Evolutionary conservation across 2,329 filamentous ascomycete species (phyloP), one percentile per base, ranked within the genome.

Genomic region (Grosmannia serpens): DNA sequence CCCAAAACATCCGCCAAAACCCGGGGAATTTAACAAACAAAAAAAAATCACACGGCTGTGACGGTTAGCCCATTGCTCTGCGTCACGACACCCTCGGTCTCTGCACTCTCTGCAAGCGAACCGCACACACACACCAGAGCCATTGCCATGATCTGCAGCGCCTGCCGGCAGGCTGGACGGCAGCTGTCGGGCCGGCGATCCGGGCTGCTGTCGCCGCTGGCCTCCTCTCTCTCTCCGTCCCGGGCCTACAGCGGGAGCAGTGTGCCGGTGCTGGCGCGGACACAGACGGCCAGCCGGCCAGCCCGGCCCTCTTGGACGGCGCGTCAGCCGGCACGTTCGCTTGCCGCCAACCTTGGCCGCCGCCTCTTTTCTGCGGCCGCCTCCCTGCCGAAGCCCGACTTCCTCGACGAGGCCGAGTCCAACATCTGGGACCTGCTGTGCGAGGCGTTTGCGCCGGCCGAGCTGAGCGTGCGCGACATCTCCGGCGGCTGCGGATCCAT

Each of bases 401-500:
- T 77, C 63, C 73, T 83, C 57, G 72, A 80, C 67, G 74, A 75
- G 2, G 79, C 80, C 67, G 84, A 87, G 67, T 73, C 75, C 33
- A 73, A 75, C 60, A 80, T 87, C 65, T 86, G 81, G 73, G 76
- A 80, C 59, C 72, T 76, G 55, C 72, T 84, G 56, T 63, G 70
- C 22, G 70, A 71, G 8, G 78, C 78, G 65, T 79, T 83, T 58
- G 62, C 69, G 1, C 80, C 81, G 0, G 76, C 75, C 0, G 70
- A 78, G 60, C 70, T 84, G 29, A 71, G 84, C 70, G 87, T 94
- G 11, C 85, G 87, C 69, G 89, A 95, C 72, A 83, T 94, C 56
- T 89, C 86, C 27, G 89, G 89, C 60, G 89, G 89, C 33, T 95
- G 89, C 73, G 89, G 89, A 11, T 88, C 85, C 67, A 94, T 94